Evolutionary conservation across 345 rosid genomes (phyloP).

Genomic region (Salix exigua): DNA sequence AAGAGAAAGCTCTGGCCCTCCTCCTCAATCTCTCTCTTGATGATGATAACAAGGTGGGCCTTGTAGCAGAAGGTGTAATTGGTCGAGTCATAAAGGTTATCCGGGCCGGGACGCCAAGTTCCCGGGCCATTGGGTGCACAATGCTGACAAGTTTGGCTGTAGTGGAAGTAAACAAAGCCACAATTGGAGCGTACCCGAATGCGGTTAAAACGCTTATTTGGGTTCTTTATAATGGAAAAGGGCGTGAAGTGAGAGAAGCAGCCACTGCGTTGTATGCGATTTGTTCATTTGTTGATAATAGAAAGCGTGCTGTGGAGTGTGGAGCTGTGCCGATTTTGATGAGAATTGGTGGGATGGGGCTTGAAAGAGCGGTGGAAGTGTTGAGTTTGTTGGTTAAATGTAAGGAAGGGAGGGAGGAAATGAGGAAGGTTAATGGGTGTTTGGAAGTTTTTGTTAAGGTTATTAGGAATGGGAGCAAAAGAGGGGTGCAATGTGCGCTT

Average conservation of each 20-base stretch:
- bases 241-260: constrained; percentile 76
- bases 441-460: constrained; percentile 57
- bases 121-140: constrained; percentile 83
- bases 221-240: constrained; percentile 56
- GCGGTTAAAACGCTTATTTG: constrained; percentile 61
- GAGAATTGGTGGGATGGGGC: constrained; percentile 51
- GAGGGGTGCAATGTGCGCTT: constrained; percentile 68
- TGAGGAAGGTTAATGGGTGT: constrained; percentile 51
- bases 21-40: constrained; percentile 86
- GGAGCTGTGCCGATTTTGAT: constrained; percentile 73
- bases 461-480: constrained; percentile 54
- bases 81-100: constrained; percentile 52
- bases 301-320: constrained; percentile 58
- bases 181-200: constrained; percentile 72
- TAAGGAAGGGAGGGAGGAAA: constrained; percentile 81
- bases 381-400: constrained; percentile 80
- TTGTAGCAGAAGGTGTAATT: constrained; percentile 90
- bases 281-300: constrained; percentile 69
- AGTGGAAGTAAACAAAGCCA: constrained; percentile 92
- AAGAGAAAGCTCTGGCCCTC: constrained; percentile 72
- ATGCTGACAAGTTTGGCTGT: constrained; percentile 85
- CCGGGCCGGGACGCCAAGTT: constrained; percentile 52
- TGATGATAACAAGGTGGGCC: constrained; percentile 87
- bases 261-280: constrained; percentile 86
- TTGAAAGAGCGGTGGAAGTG: constrained; percentile 86